phyloP scores from a whole-genome alignment of 495 filamentous ascomycete species.

The Usnea hakonensis region DNA sequence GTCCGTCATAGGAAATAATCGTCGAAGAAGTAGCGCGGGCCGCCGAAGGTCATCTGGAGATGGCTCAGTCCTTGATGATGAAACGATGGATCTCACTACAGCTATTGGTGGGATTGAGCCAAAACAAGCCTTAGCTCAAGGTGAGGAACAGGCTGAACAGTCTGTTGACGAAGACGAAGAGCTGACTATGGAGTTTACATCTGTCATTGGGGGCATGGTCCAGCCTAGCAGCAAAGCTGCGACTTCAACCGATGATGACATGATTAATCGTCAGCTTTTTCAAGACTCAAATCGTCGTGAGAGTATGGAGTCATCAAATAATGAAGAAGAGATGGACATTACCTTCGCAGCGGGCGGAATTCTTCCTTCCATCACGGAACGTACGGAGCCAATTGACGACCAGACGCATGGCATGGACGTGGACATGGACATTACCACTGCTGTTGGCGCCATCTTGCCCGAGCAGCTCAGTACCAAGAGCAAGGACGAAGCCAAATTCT shows the following conservation, averaged over 20 bases:
- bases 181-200: conserved; percentile 78
- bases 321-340: conserved; percentile 59
- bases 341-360: conserved; percentile 67
- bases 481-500: conserved; percentile 45
- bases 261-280: conserved; percentile 11
- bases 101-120: conserved; percentile 69
- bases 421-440: conserved; percentile 56
- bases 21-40: conserved; percentile 19
- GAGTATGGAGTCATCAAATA: conserved; percentile 18
- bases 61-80: conserved; percentile 20
- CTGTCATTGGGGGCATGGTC: conserved; percentile 60
- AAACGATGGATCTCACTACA: conserved; percentile 31
- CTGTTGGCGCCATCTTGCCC: conserved; percentile 49
- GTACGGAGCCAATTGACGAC: conserved; percentile 34
- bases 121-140: conserved; percentile 30
- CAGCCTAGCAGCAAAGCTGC: conserved; percentile 14
- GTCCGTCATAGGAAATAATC: conserved; percentile 13
- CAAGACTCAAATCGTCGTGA: conserved; percentile 9
- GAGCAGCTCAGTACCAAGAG: conserved; percentile 32
- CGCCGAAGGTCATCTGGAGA: conserved; percentile 22
- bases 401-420: conserved; percentile 46
- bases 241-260: background rate
- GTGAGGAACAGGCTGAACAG: background rate
- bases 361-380: conserved; percentile 35
- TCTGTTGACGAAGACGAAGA: conserved; percentile 54